Base-by-base conservation (phyloP, 805 yeast species). In the Yamadazyma phyllophila region DNA sequence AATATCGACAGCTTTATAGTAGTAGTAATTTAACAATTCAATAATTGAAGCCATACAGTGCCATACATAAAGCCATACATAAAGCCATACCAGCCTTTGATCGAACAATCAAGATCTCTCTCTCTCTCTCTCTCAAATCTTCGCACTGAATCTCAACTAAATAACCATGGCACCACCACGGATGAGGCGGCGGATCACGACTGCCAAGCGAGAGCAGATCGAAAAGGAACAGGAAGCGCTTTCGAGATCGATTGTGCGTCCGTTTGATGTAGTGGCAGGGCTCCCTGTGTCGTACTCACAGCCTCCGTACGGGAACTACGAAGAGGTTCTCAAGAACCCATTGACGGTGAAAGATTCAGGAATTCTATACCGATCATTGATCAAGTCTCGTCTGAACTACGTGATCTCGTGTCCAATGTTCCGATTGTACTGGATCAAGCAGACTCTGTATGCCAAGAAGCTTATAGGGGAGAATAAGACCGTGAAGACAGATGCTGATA, bases 351-450 rank as follows among this genome's bases (percentile, higher is more conserved):
- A 80, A 56, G 96, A 88, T 55, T 76, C 88, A 39, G 89, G 88
- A 0, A 85, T 85, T 0, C 59, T 87, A 7, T 85, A 85, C 57
- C 74, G 80, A 26, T 82, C 97, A 0, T 63, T 91, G 44, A 75
- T 85, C 57, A 78, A 79, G 32, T 91, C 97, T 0, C 70, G 98
- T 31, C 77, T 76, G 51, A 65, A 63, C 7, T 69, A 69, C 46
- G 53, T 69, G 70, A 82, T 35, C 78, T 88, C 87, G 61, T 83
- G 49, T 58, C 82, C 63, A 73, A 80, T 89, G 76, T 90, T 92
- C 57, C 80, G 80, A 48, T 71, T 85, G 39, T 88, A 82, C 55
- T 92, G 97, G 96, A 74, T 84, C 7, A 81, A 85, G 49, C 85
- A 83, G 43, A 77, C 81, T 47, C 63, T 82, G 44, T 76, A 82